Conservation (phyloP, 805 yeast genomes). For the Pichia membranifaciens region DNA sequence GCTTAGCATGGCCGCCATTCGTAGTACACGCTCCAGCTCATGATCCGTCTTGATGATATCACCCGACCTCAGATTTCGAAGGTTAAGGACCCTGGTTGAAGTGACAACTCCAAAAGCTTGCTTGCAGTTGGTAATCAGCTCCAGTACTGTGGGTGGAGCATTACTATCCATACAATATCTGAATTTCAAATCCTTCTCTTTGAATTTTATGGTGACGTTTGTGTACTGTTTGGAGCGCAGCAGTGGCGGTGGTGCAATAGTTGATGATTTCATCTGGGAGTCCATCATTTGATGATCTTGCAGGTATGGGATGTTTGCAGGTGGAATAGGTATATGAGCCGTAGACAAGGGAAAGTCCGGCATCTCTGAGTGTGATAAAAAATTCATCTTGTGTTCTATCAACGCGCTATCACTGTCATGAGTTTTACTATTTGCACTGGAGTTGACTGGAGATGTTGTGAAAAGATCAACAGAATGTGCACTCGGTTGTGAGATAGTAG, state of each 20-base stretch:
- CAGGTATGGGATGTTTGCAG: conserved; percentile 5
- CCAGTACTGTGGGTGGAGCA: conserved; percentile 76
- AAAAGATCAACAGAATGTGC: conserved; percentile 3
- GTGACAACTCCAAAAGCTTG: conserved; percentile 58
- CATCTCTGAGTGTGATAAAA: background rate
- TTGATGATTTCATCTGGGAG: background rate
- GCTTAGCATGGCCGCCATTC: conserved; percentile 17
- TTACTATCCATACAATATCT: conserved; percentile 57
- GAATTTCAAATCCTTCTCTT: conserved; percentile 53
- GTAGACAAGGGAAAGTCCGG: conserved; percentile 17
- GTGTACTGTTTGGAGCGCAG: conserved; percentile 20
- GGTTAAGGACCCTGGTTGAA: conserved; percentile 30
- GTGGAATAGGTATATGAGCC: conserved; percentile 14
- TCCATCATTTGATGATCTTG: background rate
- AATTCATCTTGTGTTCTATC: too few species aligned
- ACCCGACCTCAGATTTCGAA: conserved; percentile 30
- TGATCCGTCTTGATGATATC: conserved; percentile 37
- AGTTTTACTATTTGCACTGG: background rate
- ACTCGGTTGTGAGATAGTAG: conserved; percentile 3
- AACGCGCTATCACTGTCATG: background rate
- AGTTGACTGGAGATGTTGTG: background rate
- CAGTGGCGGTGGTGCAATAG: conserved; percentile 8
- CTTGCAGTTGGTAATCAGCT: conserved; percentile 72
- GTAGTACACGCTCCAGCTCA: conserved; percentile 43
- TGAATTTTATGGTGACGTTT: conserved; percentile 45